Evolutionary conservation across 1,284 basidiomycete genomes (phyloP), one percentile per base, ranked within the genome.

Genomic region (Binderoboletus segoi): DNA sequence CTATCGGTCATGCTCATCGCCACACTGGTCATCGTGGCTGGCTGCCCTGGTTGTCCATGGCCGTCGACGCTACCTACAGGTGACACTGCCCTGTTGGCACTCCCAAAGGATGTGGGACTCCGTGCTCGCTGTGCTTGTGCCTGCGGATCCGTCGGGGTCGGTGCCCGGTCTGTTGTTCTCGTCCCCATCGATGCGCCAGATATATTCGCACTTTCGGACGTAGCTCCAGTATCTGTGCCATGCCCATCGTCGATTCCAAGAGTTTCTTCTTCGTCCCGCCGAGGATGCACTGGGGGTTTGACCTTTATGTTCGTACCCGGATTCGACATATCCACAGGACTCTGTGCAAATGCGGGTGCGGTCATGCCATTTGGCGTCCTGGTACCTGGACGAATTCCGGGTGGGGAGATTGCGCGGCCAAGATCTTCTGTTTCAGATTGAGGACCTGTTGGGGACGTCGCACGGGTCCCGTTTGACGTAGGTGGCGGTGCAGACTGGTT

Each of bases 351-450:
- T 59, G 74, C 16, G 3, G 56, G 42, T 15, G 51, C 58, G 40
- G 68, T 54, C 42, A 72, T 66, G 15, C 82, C 82, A 67, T 84
- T 88, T 20, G 75, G 70, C 18, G 76, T 68, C 66, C 63, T 53
- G 61, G 71, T 62, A 6, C 67, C 77, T 57, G 71, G 66, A 11
- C 75, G 70, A 37, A 67, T 65, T 56, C 78, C 78, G 7, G 79
- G 68, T 10, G 87, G 87, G 4, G 88, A 88, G 57, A 88, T 79
- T 26, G 85, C 84, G 38, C 88, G 82, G 28, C 86, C 84, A 49
- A 76, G 71, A 47, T 86, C 83, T 30, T 87, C 84, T 12, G 70
- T 61, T 41, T 85, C 85, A 18, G 75, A 65, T 21, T 71, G 73
- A 21, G 74, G 77, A 23, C 75, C 67, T 6, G 66, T 75, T 11